phyloP scores from a whole-genome alignment of 2,329 filamentous ascomycete genomes.

The Ceratocystis eucalypticola region DNA sequence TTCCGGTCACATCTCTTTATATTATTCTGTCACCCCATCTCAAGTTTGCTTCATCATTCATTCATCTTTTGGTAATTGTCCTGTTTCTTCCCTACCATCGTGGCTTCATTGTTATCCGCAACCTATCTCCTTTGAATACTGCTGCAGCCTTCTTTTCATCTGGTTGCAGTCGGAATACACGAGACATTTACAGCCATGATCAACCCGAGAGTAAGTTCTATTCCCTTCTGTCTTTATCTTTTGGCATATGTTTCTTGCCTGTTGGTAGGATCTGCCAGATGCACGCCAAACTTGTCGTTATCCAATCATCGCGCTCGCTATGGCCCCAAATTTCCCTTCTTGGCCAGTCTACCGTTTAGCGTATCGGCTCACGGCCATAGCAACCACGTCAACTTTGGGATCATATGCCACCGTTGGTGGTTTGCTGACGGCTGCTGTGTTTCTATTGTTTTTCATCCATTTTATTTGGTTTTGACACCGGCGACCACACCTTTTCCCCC shows the following conservation, averaged over 20 bases:
- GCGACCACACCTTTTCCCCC: neutral
- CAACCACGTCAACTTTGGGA: neutral
- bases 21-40: neutral
- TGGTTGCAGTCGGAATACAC: neutral
- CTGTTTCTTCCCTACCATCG: neutral
- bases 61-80: neutral
- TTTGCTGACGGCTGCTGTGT: neutral
- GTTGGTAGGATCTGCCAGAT: slow-evolving; percentile 11
- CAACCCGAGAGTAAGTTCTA: slow-evolving; percentile 13
- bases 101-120: neutral
- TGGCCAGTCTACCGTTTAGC: slow-evolving; percentile 11
- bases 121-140: neutral
- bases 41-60: too few species aligned
- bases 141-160: neutral
- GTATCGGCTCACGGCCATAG: neutral
- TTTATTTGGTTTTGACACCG: neutral
- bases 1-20: neutral
- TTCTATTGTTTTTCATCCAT: neutral
- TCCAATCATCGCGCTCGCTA: slow-evolving; percentile 14
- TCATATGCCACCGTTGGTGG: neutral
- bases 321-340: slow-evolving; percentile 18
- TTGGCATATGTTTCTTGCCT: neutral
- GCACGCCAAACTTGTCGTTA: slow-evolving; percentile 7
- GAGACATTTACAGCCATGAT: slow-evolving; percentile 5
- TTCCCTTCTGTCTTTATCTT: neutral